phyloP scores from a whole-genome alignment of 176 grass and related monocot genomes.

The Calamus simplicifolius region DNA sequence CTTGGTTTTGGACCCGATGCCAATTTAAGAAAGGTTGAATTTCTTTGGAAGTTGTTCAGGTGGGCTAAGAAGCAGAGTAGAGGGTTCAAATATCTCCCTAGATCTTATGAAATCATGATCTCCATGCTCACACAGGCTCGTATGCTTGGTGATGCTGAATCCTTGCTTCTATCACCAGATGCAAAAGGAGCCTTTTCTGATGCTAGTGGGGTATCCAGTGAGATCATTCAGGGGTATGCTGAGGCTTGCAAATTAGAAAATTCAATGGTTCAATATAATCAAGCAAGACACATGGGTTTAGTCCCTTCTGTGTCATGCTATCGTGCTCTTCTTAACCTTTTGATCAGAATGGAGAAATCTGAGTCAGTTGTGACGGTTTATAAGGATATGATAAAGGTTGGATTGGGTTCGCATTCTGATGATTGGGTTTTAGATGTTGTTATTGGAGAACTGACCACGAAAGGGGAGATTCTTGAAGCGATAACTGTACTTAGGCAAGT shows the following conservation, averaged over 20 bases:
- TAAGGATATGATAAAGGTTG: constrained; percentile 76
- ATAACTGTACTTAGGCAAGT: constrained; percentile 48
- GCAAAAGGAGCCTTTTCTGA: constrained; percentile 18
- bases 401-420: constrained; percentile 47
- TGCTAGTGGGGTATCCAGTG: constrained; percentile 32
- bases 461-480: constrained; percentile 34
- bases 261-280: constrained; percentile 50
- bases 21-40: constrained; percentile 43
- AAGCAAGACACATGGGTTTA: constrained; percentile 37
- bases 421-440: constrained; percentile 44
- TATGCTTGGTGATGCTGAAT: constrained; percentile 73
- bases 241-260: constrained; percentile 40
- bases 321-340: constrained; percentile 45
- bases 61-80: constrained; percentile 49
- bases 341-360: constrained; percentile 38
- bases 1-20: constrained; percentile 35
- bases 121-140: constrained; percentile 46
- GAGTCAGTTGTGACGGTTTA: constrained; percentile 57
- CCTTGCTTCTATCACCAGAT: constrained; percentile 41
- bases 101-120: constrained; percentile 67
- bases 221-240: constrained; percentile 39
- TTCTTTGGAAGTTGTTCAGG: constrained; percentile 70
- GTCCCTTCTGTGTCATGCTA: constrained; percentile 60
- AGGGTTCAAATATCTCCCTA: constrained; percentile 59
- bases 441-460: constrained; percentile 38